A percentile compares a stretch with the other conserved stretches of the same genome.
phyloP scores from a whole-genome alignment of 148 eudicot species.

The Chenopodium quinoa region DNA sequence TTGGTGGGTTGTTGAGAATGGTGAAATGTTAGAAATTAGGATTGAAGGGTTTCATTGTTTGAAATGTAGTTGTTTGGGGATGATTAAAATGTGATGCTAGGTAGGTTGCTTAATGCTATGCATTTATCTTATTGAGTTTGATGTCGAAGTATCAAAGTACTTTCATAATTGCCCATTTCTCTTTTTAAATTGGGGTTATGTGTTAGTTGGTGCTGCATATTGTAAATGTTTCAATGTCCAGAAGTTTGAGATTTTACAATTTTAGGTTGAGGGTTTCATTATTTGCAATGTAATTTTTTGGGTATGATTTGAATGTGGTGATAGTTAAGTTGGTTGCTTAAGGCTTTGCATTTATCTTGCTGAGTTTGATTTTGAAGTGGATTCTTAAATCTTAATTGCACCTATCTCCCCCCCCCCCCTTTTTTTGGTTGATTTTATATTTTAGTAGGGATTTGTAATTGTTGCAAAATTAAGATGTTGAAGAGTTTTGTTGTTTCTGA shows the following conservation, averaged over 20 bases:
- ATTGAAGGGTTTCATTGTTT: neutral
- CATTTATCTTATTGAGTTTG: neutral
- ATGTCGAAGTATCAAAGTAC: neutral
- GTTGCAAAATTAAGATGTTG: neutral
- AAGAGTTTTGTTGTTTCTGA: constrained; percentile 3
- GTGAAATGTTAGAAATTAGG: neutral
- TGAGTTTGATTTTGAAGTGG: neutral
- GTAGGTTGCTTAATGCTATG: too few species aligned
- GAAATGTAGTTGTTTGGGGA: neutral
- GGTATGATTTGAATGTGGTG: neutral
- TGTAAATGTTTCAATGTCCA: too few species aligned
- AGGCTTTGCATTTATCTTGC: neutral
- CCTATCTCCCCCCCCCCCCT: too few species aligned
- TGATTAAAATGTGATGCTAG: neutral
- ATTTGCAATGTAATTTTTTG: too few species aligned
- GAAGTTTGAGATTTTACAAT: too few species aligned
- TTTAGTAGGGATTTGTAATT: neutral
- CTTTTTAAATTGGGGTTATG: neutral
- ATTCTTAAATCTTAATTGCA: neutral
- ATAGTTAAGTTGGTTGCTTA: neutral
- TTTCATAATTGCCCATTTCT: neutral
- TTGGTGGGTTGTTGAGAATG: neutral
- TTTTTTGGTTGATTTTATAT: neutral
- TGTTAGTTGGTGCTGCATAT: too few species aligned
- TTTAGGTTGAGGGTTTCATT: neutral